These are phyloP conservation scores for Trebouxia sp. DNA, from an alignment of 139 green algal species.

Conservation along the genomic window DNA sequence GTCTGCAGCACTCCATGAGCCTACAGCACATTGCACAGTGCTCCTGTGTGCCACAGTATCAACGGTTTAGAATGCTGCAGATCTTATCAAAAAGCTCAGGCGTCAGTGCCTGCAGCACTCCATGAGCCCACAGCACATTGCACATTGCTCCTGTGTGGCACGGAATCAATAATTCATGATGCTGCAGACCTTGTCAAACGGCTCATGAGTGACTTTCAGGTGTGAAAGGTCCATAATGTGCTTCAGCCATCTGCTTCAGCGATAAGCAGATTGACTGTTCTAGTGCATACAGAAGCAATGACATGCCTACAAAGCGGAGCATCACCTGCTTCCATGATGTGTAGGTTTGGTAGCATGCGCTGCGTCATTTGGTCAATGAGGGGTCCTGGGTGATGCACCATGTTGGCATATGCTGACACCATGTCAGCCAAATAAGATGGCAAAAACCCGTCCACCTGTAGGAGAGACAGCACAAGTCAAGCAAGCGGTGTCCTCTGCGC, in stretches of 20 bases:
- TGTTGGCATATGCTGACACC: conserved; percentile 23
- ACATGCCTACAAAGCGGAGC: not conserved
- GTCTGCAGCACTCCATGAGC: conserved; percentile 24
- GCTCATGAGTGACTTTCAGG: conserved; percentile 25
- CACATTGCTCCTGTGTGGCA: conserved; percentile 1
- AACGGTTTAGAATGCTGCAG: not conserved
- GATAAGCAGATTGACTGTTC: not conserved
- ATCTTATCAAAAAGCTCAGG: conserved; percentile 20
- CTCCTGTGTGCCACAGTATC: not conserved
- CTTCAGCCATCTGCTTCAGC: not conserved
- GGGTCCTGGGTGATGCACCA: conserved; percentile 22
- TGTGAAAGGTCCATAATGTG: no score
- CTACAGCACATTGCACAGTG: conserved; percentile 26
- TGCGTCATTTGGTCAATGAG: conserved; percentile 8
- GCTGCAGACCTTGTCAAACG: not conserved
- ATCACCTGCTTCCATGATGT: conserved; percentile 7
- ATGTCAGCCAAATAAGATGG: conserved; percentile 13
- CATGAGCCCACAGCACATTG: conserved; percentile 19
- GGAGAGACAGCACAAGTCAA: no score
- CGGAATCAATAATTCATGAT: no score
- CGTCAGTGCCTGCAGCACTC: conserved; percentile 28
- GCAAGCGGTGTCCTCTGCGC: no score
- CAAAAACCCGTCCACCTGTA: conserved; percentile 17
- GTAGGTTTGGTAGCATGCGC: not conserved
- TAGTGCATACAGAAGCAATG: not conserved